Evolutionary conservation across 257 asterid species (phyloP).

Genomic region (Primulina eburnea): DNA sequence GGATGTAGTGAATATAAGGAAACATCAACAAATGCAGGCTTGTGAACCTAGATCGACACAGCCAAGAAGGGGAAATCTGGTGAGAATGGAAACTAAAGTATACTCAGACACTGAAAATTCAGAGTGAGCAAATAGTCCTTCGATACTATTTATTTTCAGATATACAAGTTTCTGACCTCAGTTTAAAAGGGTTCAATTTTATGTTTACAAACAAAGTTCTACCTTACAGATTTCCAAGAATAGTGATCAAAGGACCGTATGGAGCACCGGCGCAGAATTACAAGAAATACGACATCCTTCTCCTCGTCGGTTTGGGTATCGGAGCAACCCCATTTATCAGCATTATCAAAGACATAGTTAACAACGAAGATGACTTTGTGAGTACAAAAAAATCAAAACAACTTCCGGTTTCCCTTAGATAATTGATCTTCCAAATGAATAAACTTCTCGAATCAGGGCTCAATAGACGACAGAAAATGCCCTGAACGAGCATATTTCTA

Average conservation of each 20-base stretch:
- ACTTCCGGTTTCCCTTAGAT: neutral
- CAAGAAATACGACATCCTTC: conserved; percentile 73
- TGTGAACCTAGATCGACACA: conserved; percentile 49
- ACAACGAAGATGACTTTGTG: conserved; percentile 47
- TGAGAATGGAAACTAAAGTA: conserved; percentile 71
- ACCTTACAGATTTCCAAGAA: conserved; percentile 53
- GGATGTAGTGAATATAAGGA: conserved; percentile 4
- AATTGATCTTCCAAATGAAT: neutral
- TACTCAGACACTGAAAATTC: conserved; percentile 38
- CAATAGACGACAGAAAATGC: conserved; percentile 31
- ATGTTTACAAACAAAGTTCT: too few relatives aligned
- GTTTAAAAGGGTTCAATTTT: neutral
- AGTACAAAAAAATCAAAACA: conserved; percentile 18
- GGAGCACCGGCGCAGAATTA: conserved; percentile 95
- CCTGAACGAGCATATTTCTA: conserved; percentile 82
- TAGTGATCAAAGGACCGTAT: conserved; percentile 79
- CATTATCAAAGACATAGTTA: conserved; percentile 73
- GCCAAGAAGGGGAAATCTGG: conserved; percentile 51
- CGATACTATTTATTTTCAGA: too few relatives aligned
- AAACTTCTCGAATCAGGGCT: conserved; percentile 30
- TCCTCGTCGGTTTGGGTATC: conserved; percentile 86
- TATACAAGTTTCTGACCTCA: neutral
- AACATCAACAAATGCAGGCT: conserved; percentile 39
- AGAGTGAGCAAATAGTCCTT: conserved; percentile 39
- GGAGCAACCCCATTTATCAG: conserved; percentile 95